Evolutionary conservation across 177 flowering plant genomes (phyloP).

Genomic region (Vitis hybrid): DNA sequence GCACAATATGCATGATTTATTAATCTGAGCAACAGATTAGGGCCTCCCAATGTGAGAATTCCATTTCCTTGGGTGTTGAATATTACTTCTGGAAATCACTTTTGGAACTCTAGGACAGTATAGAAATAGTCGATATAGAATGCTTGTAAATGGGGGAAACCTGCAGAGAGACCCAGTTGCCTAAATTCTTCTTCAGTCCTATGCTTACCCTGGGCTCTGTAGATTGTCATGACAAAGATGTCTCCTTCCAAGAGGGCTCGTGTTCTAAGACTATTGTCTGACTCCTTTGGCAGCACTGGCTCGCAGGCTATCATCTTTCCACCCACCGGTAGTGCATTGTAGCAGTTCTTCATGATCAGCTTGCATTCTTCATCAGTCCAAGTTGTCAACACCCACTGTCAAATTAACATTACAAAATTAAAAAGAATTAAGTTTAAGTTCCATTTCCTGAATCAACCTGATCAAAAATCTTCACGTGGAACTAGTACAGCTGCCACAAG

Average conservation of each 20-base stretch:
- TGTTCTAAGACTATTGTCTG: conserved; percentile 63
- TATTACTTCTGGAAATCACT: conserved; percentile 24
- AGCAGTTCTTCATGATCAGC: conserved; percentile 61
- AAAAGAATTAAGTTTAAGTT: neutral
- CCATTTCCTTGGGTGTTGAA: neutral
- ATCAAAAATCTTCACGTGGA: too few relatives aligned
- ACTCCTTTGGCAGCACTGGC: conserved; percentile 60
- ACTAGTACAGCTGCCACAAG: too few relatives aligned
- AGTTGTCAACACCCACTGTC: conserved; percentile 73
- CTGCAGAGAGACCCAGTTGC: conserved; percentile 52
- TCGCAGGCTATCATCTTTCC: conserved; percentile 83
- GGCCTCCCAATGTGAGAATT: too few relatives aligned
- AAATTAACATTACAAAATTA: neutral
- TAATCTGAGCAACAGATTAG: neutral
- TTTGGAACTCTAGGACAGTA: conserved; percentile 61
- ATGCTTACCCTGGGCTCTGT: conserved; percentile 66
- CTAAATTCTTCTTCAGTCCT: conserved; percentile 65
- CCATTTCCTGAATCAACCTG: too few relatives aligned
- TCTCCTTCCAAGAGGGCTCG: conserved; percentile 68
- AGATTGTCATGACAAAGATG: conserved; percentile 76
- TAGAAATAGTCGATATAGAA: conserved; percentile 59
- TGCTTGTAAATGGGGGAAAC: conserved; percentile 52
- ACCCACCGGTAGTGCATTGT: conserved; percentile 57
- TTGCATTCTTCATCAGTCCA: conserved; percentile 79
- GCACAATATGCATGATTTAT: too few relatives aligned